Evolutionary conservation across 148 eudicot species (phyloP).

Genomic region (Cornus controversa): DNA sequence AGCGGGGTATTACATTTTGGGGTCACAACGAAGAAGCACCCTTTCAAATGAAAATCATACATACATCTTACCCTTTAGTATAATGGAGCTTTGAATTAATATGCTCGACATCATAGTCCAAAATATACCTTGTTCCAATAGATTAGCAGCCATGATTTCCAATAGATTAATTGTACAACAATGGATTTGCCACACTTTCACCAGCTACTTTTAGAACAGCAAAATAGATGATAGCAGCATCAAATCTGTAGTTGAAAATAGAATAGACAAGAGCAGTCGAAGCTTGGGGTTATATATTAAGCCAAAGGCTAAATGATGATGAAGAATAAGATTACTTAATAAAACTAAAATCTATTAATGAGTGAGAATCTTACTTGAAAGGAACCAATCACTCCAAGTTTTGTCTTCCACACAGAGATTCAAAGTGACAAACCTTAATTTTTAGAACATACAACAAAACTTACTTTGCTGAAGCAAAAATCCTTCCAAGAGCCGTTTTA

Average conservation of each 20-base stretch:
- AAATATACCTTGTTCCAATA: slow-evolving; percentile 90
- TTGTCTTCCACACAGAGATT: not conserved
- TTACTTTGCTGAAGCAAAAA: slow-evolving; percentile 81
- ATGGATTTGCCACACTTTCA: slow-evolving; percentile 93
- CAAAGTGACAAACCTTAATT: slow-evolving; percentile 4
- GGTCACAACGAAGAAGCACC: not conserved
- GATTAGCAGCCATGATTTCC: slow-evolving; percentile 92
- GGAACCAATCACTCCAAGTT: not conserved
- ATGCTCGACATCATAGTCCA: too few species aligned
- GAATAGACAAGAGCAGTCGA: slow-evolving; percentile 1
- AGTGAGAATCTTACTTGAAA: not conserved
- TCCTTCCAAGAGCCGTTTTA: slow-evolving; percentile 69
- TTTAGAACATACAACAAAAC: slow-evolving; percentile 10
- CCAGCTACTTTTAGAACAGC: slow-evolving; percentile 98
- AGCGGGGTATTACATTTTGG: too few species aligned
- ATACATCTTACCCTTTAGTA: too few species aligned
- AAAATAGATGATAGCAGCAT: slow-evolving; percentile 96
- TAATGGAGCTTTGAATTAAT: too few species aligned
- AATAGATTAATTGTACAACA: slow-evolving; percentile 77
- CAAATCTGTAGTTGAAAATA: slow-evolving; percentile 63
- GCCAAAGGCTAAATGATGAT: not conserved
- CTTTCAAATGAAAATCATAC: too few species aligned
- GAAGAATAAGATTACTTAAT: too few species aligned
- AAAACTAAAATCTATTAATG: not conserved
- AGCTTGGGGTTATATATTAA: not conserved